Base-by-base conservation (phyloP, 1,284 basidiomycete genomes). In the Sanghuangporus sanghuang region DNA sequence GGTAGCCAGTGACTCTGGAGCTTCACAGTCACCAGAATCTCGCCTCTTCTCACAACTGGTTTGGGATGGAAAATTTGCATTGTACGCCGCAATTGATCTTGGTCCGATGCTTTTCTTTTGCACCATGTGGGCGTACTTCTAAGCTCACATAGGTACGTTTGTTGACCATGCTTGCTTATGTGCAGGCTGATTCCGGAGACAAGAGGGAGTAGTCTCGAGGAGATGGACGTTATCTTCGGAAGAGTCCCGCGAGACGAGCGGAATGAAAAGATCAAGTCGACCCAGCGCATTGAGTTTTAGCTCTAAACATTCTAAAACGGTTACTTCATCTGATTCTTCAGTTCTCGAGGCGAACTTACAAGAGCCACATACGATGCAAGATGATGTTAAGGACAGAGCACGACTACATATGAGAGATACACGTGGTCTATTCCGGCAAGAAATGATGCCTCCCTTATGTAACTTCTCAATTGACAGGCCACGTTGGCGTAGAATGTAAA, bases 181-280 rank as follows among this genome's bases (percentile, higher is more conserved):
- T 32, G 27, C 27, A 86, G 85, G 1, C 57, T 85, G 32, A 83
- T 89, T 65, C 89, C 89, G 0, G 91, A 93, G 76, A 93, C 90
- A 5, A 87, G 88, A 71, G 89, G 89, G 7, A n/a, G n/a, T n/a
- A n/a, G 82, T 69, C 75, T 92, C 67, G 88, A 90, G 70, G 87
- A 89, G 69, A 91, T 93, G 89, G 91, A 93, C 72, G 73, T 93
- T 69, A 79, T 93, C 67, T 93, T 94, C 69, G 91, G 90, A 3
- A 70, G 85, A 0, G 80, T 91, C 35, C 79, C 80, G 21, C 77
- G 76, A 23, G 86, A 85, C 68, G 71, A 85, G 68, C 83, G 89
- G 61, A 76, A 78, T 57, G 81, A 77, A 2, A 78, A 86, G 63
- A 85, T 90, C 64, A 74, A 74, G 52, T n/a, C n/a, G 67, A 76